Evolutionary conservation across 2,329 filamentous ascomycete genomes (phyloP), one percentile per base, ranked within the genome.

Genomic region (Trichoderma atrobrunneum): DNA sequence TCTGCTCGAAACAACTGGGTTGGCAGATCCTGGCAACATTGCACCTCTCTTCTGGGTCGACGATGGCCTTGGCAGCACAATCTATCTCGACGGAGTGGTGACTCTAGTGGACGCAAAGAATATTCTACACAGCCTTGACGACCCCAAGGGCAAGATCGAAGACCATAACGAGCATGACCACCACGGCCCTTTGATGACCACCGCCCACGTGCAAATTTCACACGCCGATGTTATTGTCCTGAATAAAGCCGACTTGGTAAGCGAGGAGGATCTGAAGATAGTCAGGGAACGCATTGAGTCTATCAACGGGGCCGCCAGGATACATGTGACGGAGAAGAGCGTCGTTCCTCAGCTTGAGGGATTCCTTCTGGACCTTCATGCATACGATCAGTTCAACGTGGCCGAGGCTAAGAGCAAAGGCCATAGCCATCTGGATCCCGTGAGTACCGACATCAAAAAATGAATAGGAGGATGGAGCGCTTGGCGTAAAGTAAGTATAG

Each of bases 31-130:
- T 0, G 96, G 96, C 1, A 98, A 98, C 78, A 90, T 99, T 66
- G 96, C 96, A 0, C 96, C 96, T 0, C 84, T 98, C 16, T 99
- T 99, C 84, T 99, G 96, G 96, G 91, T 99, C 30, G 96, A 99
- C 77, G 95, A 98, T 75, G 96, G 95, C 0, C 87, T 99, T 3
- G 95, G 94, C 8, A 97, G 95, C 81, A 95, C 92, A 48, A 98
- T 99, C 77, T 99, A 97, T 81, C 89, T 99, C 0, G 96, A 99
- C 79, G 96, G 96, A 2, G 97, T 99, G 71, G 95, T 98, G 61
- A 98, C 96, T 0, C 85, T 99, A 1, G 93, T 99, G 24, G 96
- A 99, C 80, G 95, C 95, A 36, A 97, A 96, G 83, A 98, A 98
- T 77, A 92, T 99, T 26, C 81, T 97, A 5, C 90, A 87, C 74